phyloP scores from a whole-genome alignment of 2,329 filamentous ascomycete species.

The Aspergillus ibericus region DNA sequence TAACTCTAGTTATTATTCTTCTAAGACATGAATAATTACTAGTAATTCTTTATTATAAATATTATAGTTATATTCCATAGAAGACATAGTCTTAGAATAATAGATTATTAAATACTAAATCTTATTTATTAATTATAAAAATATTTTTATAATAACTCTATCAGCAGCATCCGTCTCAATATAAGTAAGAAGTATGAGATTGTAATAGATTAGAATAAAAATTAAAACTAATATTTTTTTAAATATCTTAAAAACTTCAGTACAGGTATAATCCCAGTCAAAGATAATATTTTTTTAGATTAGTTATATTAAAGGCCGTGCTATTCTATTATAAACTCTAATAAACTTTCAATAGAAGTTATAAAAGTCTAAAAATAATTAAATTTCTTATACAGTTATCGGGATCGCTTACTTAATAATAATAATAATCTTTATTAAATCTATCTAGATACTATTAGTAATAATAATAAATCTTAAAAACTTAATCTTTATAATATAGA shows the following conservation, averaged over 20 bases:
- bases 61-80: not conserved
- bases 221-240: no score
- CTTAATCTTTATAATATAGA: no score
- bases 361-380: not conserved
- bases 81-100: not conserved
- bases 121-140: not conserved
- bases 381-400: not conserved
- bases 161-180: no score
- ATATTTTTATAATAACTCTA: not conserved
- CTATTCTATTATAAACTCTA: not conserved
- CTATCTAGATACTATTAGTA: no score
- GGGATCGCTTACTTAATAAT: not conserved
- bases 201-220: no score
- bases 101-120: no score
- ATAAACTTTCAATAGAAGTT: not conserved
- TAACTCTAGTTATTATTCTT: not conserved
- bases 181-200: no score
- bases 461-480: no score
- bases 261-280: no score
- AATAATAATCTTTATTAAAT: not conserved
- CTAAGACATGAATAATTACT: not conserved
- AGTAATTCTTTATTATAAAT: not conserved
- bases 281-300: no score
- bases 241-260: not conserved
- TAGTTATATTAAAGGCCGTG: no score